Conservation (phyloP, 23 red algal species). For the Gracilaria gracilis region DNA sequence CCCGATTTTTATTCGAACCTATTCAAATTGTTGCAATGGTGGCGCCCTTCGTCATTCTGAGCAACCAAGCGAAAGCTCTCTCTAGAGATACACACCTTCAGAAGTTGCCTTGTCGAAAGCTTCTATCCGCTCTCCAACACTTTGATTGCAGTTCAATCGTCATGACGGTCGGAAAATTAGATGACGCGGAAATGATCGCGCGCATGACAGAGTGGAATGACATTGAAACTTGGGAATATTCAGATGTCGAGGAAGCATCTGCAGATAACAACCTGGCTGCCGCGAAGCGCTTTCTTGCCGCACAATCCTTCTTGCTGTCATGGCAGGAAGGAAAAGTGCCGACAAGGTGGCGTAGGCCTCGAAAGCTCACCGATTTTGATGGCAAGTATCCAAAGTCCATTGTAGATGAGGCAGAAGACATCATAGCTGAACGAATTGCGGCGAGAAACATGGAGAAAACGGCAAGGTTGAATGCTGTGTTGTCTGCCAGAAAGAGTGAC, state of each 20-base stretch:
- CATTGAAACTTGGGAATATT: constrained; percentile 63
- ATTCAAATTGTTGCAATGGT: no score
- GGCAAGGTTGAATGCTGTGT: constrained; percentile 46
- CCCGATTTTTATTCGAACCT: no score
- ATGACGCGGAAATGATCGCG: constrained; percentile 58
- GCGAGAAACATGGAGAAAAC: constrained; percentile 53
- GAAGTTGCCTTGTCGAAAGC: no score
- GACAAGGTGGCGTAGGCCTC: constrained; percentile 60
- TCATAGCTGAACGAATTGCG: constrained; percentile 67
- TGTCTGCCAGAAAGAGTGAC: constrained; percentile 22
- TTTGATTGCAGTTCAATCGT: neutral
- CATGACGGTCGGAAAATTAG: constrained; percentile 20
- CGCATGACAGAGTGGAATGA: constrained; percentile 81
- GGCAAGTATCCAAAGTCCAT: constrained; percentile 54
- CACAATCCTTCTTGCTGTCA: constrained; percentile 73
- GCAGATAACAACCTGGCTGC: constrained; percentile 53
- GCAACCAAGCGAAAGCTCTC: no score
- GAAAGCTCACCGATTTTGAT: constrained; percentile 70
- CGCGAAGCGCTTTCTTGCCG: constrained; percentile 75
- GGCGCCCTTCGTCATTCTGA: no score
- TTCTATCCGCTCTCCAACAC: neutral
- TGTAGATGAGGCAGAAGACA: constrained; percentile 55
- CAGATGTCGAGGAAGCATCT: constrained; percentile 37
- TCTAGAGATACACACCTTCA: no score
- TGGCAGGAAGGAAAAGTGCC: constrained; percentile 83